Evolutionary conservation across 495 filamentous ascomycete genomes (phyloP).

Genomic region (Neurospora sp.): DNA sequence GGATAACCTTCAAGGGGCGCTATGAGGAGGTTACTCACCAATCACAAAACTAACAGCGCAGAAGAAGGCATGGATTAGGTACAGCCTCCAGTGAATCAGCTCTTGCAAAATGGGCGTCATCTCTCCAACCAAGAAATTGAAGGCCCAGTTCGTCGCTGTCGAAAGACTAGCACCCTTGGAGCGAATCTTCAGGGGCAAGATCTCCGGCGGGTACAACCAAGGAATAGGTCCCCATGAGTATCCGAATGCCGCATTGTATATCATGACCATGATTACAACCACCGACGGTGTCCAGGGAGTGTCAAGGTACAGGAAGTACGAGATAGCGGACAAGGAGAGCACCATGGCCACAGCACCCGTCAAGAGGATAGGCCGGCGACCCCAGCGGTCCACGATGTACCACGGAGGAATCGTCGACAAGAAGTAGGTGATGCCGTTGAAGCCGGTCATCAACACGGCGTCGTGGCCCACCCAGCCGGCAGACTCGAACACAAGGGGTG

Average conservation of each 20-base stretch:
- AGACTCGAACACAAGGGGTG: slow-evolving; percentile 90
- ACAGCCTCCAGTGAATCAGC: slow-evolving; percentile 83
- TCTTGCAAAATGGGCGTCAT: slow-evolving; percentile 90
- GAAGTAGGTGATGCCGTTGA: slow-evolving; percentile 89
- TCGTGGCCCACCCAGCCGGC: slow-evolving; percentile 86
- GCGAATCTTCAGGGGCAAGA: slow-evolving; percentile 89
- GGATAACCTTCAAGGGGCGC: not conserved
- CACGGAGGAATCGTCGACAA: slow-evolving; percentile 88
- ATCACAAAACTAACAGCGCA: slow-evolving; percentile 93
- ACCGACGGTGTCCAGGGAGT: slow-evolving; percentile 63
- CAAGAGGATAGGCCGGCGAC: slow-evolving; percentile 79
- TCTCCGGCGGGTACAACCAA: slow-evolving; percentile 97
- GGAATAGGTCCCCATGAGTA: slow-evolving; percentile 99
- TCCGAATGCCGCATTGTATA: slow-evolving; percentile 96
- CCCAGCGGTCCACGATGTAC: slow-evolving; percentile 94
- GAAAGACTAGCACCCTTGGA: slow-evolving; percentile 96
- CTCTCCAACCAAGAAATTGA: slow-evolving; percentile 94
- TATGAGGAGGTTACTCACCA: slow-evolving; percentile 49
- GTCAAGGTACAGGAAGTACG: slow-evolving; percentile 91
- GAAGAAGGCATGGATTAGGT: slow-evolving; percentile 93
- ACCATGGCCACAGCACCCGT: slow-evolving; percentile 88
- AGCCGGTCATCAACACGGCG: slow-evolving; percentile 93
- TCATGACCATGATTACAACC: slow-evolving; percentile 92
- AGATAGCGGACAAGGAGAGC: slow-evolving; percentile 80
- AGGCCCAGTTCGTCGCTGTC: slow-evolving; percentile 95